Evolutionary conservation across 1,284 basidiomycete species (phyloP), one percentile per base, ranked within the genome.

Genomic region (Trametes hirsuta): DNA sequence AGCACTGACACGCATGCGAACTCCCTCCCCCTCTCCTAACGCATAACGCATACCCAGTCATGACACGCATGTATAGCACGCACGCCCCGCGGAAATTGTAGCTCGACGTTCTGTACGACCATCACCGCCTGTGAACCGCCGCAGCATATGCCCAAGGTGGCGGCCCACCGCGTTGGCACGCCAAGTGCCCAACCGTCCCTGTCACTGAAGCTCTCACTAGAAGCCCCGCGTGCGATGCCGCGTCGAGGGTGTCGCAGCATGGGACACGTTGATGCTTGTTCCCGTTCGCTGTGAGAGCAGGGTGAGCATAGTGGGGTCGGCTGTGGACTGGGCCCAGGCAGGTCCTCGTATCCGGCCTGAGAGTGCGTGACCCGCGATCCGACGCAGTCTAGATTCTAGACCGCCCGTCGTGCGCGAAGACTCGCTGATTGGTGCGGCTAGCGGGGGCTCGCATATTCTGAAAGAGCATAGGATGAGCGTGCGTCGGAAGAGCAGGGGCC

Each of bases 21-120:
- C 30, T 4, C 30, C 8, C 30, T 30, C 8, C 30, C 30, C 30
- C 8, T 18, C 18, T 18, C 18, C 18, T 18, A 18, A 18, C 18
- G 18, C 18, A 18, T 30, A 30, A 30, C 30, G 30, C 30, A 30
- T 30, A 30, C 36, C 47, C 25, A 22, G 30, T 40, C 55, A 30
- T 22, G 24, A 47, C 14, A 48, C 58, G 30, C 62, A 66, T 66
- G 62, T 63, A 59, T 41, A 63, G 60, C 64, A 65, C 30, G 30
- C 30, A 30, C 58, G 64, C 55, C 55, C 24, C 46, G 10, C 46
- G 58, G 59, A 52, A 59, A 60, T 55, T 47, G 53, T 42, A 50
- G n/a, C 47, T 53, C n/a, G 30, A 45, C 18, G 39, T 49, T 30
- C 30, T 55, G 57, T 59, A 55, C 34, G 51, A 30, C 30, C 30